Evolutionary conservation across 148 eudicot genomes (phyloP).

Genomic region (Persicaria tinctoria): DNA sequence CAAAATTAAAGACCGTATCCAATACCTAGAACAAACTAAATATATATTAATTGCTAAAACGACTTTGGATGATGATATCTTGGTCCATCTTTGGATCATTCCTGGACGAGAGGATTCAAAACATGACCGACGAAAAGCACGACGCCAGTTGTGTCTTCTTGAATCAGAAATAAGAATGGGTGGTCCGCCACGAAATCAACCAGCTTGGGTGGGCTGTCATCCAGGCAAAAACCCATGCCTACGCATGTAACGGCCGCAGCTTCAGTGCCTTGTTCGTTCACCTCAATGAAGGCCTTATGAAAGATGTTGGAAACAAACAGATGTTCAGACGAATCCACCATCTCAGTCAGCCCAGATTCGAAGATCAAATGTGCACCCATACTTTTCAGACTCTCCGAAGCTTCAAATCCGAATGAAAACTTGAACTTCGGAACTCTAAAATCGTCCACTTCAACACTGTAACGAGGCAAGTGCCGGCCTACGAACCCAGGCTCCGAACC

Average conservation of each 20-base stretch:
- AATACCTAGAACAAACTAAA: too few relatives aligned
- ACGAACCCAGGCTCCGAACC: conserved; percentile 7
- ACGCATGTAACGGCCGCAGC: conserved; percentile 9
- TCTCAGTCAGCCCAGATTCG: neutral
- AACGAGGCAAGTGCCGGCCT: conserved; percentile 3
- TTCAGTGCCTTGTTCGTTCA: conserved; percentile 21
- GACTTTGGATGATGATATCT: too few relatives aligned
- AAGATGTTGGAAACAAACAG: neutral
- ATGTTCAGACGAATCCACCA: conserved; percentile 7
- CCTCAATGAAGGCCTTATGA: conserved; percentile 16
- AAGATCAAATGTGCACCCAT: conserved; percentile 3
- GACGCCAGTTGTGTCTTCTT: conserved; percentile 11
- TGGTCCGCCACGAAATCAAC: conserved; percentile 17
- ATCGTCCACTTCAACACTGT: neutral
- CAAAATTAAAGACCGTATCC: too few relatives aligned
- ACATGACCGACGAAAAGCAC: neutral
- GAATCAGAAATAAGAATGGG: conserved; percentile 17
- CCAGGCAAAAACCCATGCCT: too few relatives aligned
- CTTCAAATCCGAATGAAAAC: conserved; percentile 12
- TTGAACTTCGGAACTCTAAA: conserved; percentile 16
- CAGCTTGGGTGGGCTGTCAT: neutral
- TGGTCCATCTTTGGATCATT: neutral
- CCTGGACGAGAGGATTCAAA: too few relatives aligned
- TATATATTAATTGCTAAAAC: too few relatives aligned
- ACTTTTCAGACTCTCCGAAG: neutral